These are phyloP conservation scores for Oryza glumipatula DNA, from an alignment of 176 grass and related monocot genomes.

Conservation along the genomic window DNA sequence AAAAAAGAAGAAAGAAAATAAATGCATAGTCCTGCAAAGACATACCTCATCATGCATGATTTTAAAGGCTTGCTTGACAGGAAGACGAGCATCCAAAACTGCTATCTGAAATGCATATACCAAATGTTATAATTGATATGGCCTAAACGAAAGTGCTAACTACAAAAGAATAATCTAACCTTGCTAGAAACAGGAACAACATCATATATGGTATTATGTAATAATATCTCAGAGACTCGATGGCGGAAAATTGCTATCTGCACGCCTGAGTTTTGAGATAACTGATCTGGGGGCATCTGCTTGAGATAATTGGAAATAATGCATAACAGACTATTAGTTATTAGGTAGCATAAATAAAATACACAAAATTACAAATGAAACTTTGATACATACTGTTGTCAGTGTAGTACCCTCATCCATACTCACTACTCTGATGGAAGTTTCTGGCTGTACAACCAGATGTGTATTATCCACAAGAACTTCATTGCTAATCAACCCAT, in stretches of 20 bases:
- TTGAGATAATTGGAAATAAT: slow-evolving; percentile 13
- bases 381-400: slow-evolving; percentile 59
- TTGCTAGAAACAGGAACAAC: slow-evolving; percentile 70
- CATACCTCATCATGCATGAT: slow-evolving; percentile 77
- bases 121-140: slow-evolving; percentile 29
- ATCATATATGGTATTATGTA: slow-evolving; percentile 68
- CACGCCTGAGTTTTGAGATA: slow-evolving; percentile 42
- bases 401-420: slow-evolving; percentile 53
- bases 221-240: slow-evolving; percentile 54
- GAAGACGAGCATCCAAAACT: slow-evolving; percentile 63
- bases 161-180: slow-evolving; percentile 49
- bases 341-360: slow-evolving; percentile 14
- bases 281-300: slow-evolving; percentile 53
- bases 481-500: slow-evolving; percentile 65
- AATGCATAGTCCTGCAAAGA: slow-evolving; percentile 2
- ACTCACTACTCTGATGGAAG: slow-evolving; percentile 37
- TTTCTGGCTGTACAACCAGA: slow-evolving; percentile 45
- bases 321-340: slow-evolving; percentile 29
- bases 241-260: slow-evolving; percentile 52
- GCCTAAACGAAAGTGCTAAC: slow-evolving; percentile 11
- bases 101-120: slow-evolving; percentile 54
- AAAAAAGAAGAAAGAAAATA: neutral
- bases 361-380: slow-evolving; percentile 24
- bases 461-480: slow-evolving; percentile 50
- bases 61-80: slow-evolving; percentile 71